Base-by-base conservation (phyloP, 192 early-diverging fungal species). In the Obelidium mucronatum region DNA sequence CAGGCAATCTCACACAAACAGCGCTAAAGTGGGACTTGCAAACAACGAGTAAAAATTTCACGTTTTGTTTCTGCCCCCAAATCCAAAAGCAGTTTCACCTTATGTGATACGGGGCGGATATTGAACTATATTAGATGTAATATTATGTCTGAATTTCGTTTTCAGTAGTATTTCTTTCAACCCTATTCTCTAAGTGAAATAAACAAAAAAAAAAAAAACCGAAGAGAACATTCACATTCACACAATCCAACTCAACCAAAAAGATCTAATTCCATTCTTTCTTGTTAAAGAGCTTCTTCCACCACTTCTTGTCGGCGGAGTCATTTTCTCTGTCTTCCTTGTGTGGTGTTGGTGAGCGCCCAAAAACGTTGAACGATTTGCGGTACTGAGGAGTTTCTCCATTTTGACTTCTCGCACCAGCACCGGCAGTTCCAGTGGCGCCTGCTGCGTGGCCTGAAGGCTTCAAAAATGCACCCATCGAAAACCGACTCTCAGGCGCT, bases 311-410 rank as follows among this genome's bases (percentile, higher is more conserved):
- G 40, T 73, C 70, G 28, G 8, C 70, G n/a, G 19, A 13, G 17
- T 74, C 39, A 33, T 74, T 54, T 11, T 63, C 72, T 0, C 35
- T 40, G 4, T 68, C 66, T n/a, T 68, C 66, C 44, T 3, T 48
- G 19, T 6, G 63, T 40, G 54, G 52, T 31, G 70, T 30, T n/a
- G 40, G 5, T 22, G 53, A 15, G n/a, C 59, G 72, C 26, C 15
- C 35, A 74, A 74, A 74, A 30, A 63, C 33, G 26, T 30, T 40
- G 40, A 74, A 74, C 31, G 72, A 74, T 40, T 74, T 74, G n/a
- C 72, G n/a, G 24, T 34, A 26, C 54, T n/a, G 40, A 42, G 34
- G 11, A n/a, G 13, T n/a, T 31, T 37, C 35, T 48, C 13, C 72
- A 37, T n/a, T 19, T 30, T 62, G 26, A 24, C 58, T 63, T 26